phyloP scores from a whole-genome alignment of 805 yeast genomes.

The Monosporozyma siamensis region DNA sequence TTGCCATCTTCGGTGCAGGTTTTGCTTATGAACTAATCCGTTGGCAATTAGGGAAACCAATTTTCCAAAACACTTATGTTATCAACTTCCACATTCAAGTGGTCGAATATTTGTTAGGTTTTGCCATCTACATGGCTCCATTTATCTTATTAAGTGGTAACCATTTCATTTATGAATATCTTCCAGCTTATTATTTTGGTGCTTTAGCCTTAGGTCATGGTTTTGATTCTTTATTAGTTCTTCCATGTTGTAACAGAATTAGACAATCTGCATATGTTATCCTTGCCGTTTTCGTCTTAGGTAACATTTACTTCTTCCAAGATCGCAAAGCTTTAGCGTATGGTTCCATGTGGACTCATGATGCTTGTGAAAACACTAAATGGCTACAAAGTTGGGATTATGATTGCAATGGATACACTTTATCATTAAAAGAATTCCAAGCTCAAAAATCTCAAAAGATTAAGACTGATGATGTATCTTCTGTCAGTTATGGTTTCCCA shows the following conservation, averaged over 20 bases:
- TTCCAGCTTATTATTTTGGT: conserved; percentile 88
- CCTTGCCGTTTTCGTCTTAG: conserved; percentile 40
- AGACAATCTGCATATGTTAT: conserved; percentile 37
- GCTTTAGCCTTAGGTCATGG: conserved; percentile 62
- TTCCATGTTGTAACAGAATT: conserved; percentile 26
- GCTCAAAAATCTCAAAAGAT: conserved; percentile 4
- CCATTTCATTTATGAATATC: conserved; percentile 81
- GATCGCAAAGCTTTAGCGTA: conserved; percentile 65
- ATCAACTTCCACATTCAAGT: conserved; percentile 57
- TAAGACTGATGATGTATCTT: not conserved
- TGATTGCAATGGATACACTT: conserved; percentile 56
- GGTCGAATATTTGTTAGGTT: conserved; percentile 56
- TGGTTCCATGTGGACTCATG: conserved; percentile 72
- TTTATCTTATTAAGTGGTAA: conserved; percentile 84
- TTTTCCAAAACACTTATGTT: conserved; percentile 43
- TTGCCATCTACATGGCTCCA: conserved; percentile 66
- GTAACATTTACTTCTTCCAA: conserved; percentile 47
- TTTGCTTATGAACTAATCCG: conserved; percentile 37
- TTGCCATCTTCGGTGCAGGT: conserved; percentile 42
- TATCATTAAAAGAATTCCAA: conserved; percentile 19
- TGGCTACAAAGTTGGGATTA: conserved; percentile 74
- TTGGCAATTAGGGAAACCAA: conserved; percentile 55
- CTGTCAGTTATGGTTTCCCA: conserved; percentile 3
- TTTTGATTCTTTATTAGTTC: conserved; percentile 42
- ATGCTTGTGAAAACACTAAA: conserved; percentile 52